phyloP scores from a whole-genome alignment of 768 basidiomycete species.

The Boletus vermiculosoides region DNA sequence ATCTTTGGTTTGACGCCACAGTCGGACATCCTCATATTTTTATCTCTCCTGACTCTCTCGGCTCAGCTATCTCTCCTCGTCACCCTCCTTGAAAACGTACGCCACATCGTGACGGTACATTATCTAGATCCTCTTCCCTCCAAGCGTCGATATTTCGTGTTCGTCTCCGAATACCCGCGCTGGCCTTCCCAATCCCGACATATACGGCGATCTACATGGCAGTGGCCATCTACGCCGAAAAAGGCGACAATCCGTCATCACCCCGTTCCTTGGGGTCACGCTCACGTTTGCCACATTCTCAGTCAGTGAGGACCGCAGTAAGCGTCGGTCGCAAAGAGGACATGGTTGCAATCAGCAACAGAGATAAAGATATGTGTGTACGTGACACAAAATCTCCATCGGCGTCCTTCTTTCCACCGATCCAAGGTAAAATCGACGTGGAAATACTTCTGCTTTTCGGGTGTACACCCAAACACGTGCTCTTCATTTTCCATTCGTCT shows the following conservation, averaged over 20 bases:
- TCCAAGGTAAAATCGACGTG: background rate
- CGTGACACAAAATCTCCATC: no score
- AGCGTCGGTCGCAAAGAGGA: background rate
- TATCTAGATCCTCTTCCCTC: background rate
- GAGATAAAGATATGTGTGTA: background rate
- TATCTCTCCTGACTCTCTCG: background rate
- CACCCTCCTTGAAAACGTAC: background rate
- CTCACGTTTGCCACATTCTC: no score
- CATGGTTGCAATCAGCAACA: background rate
- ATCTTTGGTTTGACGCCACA: conserved; percentile 18
- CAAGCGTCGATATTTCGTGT: background rate
- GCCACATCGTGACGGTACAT: background rate
- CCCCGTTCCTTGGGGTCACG: background rate
- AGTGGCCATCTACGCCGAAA: background rate
- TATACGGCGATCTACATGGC: background rate
- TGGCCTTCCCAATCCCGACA: background rate
- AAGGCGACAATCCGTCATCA: background rate
- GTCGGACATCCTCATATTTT: conserved; percentile 7
- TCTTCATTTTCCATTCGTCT: background rate
- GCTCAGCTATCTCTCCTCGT: background rate
- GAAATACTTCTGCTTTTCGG: background rate
- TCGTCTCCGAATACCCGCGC: background rate
- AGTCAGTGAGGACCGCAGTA: background rate
- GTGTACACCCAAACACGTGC: background rate
- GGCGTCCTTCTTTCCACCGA: background rate